Evolutionary conservation across 768 basidiomycete species (phyloP).

Genomic region (Macrolepiota fuliginosa): DNA sequence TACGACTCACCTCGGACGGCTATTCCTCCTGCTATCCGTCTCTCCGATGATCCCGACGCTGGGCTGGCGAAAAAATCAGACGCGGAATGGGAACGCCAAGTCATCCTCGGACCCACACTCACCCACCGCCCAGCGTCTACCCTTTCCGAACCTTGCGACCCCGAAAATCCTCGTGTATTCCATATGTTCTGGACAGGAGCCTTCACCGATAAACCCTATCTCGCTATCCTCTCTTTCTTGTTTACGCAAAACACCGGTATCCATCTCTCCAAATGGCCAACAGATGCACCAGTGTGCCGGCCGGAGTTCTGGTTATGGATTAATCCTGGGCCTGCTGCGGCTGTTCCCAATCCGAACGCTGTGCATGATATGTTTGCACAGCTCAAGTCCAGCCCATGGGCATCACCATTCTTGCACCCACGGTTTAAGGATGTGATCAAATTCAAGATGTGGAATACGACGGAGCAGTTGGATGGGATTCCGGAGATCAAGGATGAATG

Average conservation of each 20-base stretch:
- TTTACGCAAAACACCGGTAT: constrained; percentile 91
- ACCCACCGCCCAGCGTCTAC: constrained; percentile 41
- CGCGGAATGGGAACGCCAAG: constrained; percentile 53
- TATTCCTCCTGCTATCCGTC: constrained; percentile 20
- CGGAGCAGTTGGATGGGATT: constrained; percentile 87
- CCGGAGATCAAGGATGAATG: constrained; percentile 88
- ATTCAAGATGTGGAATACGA: constrained; percentile 97
- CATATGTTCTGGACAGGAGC: constrained; percentile 98
- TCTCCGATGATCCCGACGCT: constrained; percentile 41
- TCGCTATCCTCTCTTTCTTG: constrained; percentile 87
- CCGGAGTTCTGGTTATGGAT: constrained; percentile 97
- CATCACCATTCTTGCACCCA: constrained; percentile 85
- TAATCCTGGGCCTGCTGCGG: constrained; percentile 88
- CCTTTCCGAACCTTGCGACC: constrained; percentile 57
- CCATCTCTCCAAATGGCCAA: constrained; percentile 46
- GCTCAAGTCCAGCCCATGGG: constrained; percentile 84
- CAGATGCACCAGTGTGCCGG: constrained; percentile 58
- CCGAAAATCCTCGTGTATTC: constrained; percentile 78
- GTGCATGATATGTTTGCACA: constrained; percentile 79
- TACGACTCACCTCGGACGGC: constrained; percentile 1
- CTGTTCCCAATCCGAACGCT: constrained; percentile 77
- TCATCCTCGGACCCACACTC: constrained; percentile 46
- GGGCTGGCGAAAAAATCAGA: constrained; percentile 59
- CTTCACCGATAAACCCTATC: constrained; percentile 96
- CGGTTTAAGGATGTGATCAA: constrained; percentile 86